These are phyloP conservation scores for Candida sp. DNA, from an alignment of 1,139 yeast species.

Conservation along the genomic window DNA sequence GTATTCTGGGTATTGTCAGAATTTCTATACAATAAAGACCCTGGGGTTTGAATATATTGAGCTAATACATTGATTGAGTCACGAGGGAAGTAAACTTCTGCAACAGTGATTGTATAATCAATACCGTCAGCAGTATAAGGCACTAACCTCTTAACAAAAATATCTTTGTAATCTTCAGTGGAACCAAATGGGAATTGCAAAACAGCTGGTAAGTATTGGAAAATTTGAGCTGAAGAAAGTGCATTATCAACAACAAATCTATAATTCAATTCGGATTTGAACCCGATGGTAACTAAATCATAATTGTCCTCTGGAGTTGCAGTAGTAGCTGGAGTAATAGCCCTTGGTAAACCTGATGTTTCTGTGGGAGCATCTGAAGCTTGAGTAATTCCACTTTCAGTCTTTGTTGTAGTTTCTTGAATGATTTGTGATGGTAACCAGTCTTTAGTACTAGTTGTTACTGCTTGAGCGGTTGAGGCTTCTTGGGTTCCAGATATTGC, in stretches of 20 bases:
- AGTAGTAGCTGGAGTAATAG: constrained; percentile 54
- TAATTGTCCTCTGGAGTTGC: constrained; percentile 47
- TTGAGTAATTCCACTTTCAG: constrained; percentile 20
- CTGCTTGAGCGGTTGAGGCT: constrained; percentile 6
- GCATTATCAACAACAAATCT: constrained; percentile 68
- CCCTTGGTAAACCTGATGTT: constrained; percentile 63
- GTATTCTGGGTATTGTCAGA: constrained; percentile 42
- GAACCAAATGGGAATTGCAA: constrained; percentile 50
- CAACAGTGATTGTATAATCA: constrained; percentile 66
- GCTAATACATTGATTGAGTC: constrained; percentile 42
- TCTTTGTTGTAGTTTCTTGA: constrained; percentile 25
- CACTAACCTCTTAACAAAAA: constrained; percentile 57
- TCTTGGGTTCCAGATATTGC: constrained; percentile 4
- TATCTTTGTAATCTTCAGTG: constrained; percentile 27
- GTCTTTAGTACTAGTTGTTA: constrained; percentile 18
- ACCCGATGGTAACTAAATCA: constrained; percentile 64
- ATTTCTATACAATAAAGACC: constrained; percentile 50
- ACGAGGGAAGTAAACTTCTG: constrained; percentile 72
- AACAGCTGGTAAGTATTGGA: constrained; percentile 62
- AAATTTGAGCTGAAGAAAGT: constrained; percentile 71
- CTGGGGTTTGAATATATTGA: constrained; percentile 34
- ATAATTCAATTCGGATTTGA: constrained; percentile 63
- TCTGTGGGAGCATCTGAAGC: constrained; percentile 26
- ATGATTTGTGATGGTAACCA: constrained; percentile 54
- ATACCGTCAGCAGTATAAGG: constrained; percentile 56